A percentile compares a stretch with the other conserved stretches of the same genome.
phyloP scores from a whole-genome alignment of 2,329 filamentous ascomycete species.

The Alternaria sp. region DNA sequence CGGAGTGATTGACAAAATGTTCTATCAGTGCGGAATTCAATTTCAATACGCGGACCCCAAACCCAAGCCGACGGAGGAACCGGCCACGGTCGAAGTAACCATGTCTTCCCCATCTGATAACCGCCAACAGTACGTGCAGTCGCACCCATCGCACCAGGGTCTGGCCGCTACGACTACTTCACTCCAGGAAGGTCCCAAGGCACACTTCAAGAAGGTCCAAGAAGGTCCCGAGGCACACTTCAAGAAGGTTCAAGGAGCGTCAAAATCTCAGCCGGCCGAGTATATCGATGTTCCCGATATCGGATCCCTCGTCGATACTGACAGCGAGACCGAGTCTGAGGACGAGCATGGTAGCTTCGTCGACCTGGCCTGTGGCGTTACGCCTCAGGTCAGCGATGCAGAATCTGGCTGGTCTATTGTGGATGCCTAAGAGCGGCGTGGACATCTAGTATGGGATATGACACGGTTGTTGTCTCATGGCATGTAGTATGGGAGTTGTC shows the following conservation, averaged over 20 bases:
- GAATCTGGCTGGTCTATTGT: conserved; percentile 14
- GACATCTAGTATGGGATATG: background rate
- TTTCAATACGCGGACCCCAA: too few relatives aligned
- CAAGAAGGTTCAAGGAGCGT: background rate
- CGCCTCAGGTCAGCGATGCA: conserved; percentile 4
- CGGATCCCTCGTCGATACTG: background rate
- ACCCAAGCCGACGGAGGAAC: background rate
- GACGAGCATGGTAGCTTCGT: conserved; percentile 4
- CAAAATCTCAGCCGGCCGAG: background rate
- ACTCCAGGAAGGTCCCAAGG: background rate
- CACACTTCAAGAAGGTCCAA: background rate
- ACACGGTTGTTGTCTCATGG: background rate
- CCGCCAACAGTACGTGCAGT: background rate
- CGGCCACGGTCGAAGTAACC: background rate
- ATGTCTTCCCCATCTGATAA: background rate
- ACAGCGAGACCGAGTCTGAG: conserved; percentile 4
- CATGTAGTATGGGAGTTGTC: background rate
- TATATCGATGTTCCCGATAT: background rate
- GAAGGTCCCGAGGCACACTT: background rate
- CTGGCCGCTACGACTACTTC: background rate
- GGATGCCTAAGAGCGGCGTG: background rate
- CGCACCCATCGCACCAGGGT: background rate
- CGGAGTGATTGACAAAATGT: background rate
- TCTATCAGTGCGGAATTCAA: too few relatives aligned
- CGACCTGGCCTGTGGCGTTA: conserved; percentile 10